Conservation (phyloP, 192 early-diverging fungal genomes). For the Chytriomyces sp. region DNA sequence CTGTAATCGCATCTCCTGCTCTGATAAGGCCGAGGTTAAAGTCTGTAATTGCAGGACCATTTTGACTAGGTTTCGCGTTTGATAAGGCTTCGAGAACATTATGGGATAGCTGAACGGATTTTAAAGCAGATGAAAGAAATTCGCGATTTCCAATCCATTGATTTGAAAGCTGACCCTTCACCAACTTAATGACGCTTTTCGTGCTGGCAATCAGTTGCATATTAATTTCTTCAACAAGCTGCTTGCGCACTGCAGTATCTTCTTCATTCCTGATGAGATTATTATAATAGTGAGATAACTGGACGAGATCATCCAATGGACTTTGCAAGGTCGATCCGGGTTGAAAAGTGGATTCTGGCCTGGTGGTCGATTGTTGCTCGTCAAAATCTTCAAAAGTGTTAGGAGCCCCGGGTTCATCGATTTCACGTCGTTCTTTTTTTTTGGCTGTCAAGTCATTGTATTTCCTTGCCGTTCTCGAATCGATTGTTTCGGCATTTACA, state of each 20-base stretch:
- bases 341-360: background rate
- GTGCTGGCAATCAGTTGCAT: conserved; percentile 46
- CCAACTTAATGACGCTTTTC: conserved; percentile 49
- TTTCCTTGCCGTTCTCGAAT: background rate
- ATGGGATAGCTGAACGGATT: conserved; percentile 47
- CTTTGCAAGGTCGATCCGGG: background rate
- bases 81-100: conserved; percentile 47
- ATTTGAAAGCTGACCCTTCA: conserved; percentile 51
- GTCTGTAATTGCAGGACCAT: conserved; percentile 35
- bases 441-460: too few species aligned
- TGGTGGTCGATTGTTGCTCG: background rate
- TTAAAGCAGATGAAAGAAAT: conserved; percentile 46
- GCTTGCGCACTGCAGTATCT: conserved; percentile 29
- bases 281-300: conserved; percentile 41
- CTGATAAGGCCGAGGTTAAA: conserved; percentile 52
- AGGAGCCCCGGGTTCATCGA: background rate
- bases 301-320: conserved; percentile 42
- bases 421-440: too few species aligned
- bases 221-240: conserved; percentile 40
- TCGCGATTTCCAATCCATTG: conserved; percentile 58
- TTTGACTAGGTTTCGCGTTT: conserved; percentile 20
- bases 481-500: background rate
- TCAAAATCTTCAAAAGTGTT: background rate
- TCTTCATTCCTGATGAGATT: conserved; percentile 16
- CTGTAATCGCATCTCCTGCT: conserved; percentile 41